Base-by-base conservation (phyloP, 23 red algal species). In the Gracilariopsis chorda region DNA sequence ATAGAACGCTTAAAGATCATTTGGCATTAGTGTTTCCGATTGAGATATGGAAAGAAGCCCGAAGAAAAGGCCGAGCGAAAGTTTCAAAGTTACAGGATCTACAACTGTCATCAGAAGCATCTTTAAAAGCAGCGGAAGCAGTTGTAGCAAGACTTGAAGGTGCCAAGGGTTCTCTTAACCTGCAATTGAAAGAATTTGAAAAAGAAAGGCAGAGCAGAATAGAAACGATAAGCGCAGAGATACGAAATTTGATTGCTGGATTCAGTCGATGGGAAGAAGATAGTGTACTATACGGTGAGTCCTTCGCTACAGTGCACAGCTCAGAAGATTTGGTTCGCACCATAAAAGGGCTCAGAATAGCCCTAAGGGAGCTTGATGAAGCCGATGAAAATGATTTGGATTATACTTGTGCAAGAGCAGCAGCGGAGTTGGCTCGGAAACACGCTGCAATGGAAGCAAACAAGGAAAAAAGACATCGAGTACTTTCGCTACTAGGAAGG, bases 1-100 rank as follows among this genome's bases (percentile, higher is more conserved):
- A 86, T 48, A 47, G 82, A 70, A 70, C 57, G 24, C 46, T 86
- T 40, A 86, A 86, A 48, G 82, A 86, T 53, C 82, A 86, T 86
- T 45, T 86, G 20, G 82, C 82, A 44, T 52, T 86, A 25, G 62
- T 86, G n/a, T 86, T 86, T 48, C 82, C 82, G 29, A 61, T 86
- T 57, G 82, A 86, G 51, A 71, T 86, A 1, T 86, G 82, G 82
- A 86, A 86, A 71, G 82, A 68, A 13, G 82, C 82, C 19, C 41
- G 82, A 23, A 64, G 82, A 43, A 64, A 49, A 21, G 37, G 58
- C 27, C 46, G 82, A 55, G 62, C 59, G 44, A 69, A 63, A 52
- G n/a, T 69, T 24, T 70, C 60, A 10, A 30, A 40, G 58, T 28
- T 86, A 10, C 59, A 73, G 13, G 82, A 69, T 12, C 35, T 51